Evolutionary conservation across 495 filamentous ascomycete genomes (phyloP).

Genomic region (Talaromyces trachyspermus): DNA sequence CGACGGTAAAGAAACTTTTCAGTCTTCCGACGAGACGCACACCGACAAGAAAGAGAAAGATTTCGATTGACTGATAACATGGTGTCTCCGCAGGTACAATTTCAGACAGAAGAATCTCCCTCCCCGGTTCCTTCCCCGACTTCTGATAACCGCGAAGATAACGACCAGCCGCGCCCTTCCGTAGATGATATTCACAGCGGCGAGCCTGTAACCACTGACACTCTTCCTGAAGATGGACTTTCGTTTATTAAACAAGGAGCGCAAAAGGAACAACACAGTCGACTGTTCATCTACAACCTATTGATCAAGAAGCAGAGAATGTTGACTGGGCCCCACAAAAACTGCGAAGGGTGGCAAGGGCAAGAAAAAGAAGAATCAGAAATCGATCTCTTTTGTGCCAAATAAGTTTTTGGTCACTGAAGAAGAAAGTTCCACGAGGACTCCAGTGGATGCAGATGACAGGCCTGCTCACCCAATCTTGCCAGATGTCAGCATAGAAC

Average conservation of each 20-base stretch:
- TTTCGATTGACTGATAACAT: slow-evolving; percentile 43
- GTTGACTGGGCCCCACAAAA: background rate
- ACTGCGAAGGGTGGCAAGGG: slow-evolving; percentile 23
- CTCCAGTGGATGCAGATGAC: background rate
- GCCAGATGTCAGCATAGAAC: too few species aligned
- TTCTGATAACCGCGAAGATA: slow-evolving; percentile 24
- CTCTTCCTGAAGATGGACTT: background rate
- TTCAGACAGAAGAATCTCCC: slow-evolving; percentile 29
- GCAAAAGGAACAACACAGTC: slow-evolving; percentile 2
- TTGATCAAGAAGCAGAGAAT: background rate
- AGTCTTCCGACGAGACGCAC: slow-evolving; percentile 38
- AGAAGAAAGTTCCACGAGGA: background rate
- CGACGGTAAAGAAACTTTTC: slow-evolving; percentile 41
- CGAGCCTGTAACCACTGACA: slow-evolving; percentile 3
- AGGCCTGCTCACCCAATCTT: background rate
- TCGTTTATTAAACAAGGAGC: background rate
- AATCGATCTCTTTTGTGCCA: slow-evolving; percentile 1
- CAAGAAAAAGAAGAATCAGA: slow-evolving; percentile 20
- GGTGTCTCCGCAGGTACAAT: slow-evolving; percentile 45
- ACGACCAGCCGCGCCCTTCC: slow-evolving; percentile 10
- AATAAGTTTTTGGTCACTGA: slow-evolving; percentile 6
- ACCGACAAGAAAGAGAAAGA: slow-evolving; percentile 30
- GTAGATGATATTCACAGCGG: slow-evolving; percentile 9
- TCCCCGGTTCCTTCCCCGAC: slow-evolving; percentile 30
- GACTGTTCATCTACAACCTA: background rate